phyloP scores from a whole-genome alignment of 208 protist genomes.

The Acanthamoeba lenticulata region DNA sequence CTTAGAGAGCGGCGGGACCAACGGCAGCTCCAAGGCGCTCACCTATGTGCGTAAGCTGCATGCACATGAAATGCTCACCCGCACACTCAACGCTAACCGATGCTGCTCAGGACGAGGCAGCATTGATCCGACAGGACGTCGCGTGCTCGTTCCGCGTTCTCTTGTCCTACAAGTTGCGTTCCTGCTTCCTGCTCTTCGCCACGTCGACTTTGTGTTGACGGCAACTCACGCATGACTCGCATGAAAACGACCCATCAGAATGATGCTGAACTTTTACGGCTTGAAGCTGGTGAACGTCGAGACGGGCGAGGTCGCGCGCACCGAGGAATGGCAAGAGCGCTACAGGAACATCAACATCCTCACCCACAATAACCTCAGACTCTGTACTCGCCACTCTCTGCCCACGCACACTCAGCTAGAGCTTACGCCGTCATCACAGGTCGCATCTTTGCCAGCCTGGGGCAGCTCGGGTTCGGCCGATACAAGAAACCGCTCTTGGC shows the following conservation, averaged over 20 bases:
- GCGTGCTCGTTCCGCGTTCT: background rate
- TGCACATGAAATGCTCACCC: background rate
- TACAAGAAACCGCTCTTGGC: conserved; percentile 19
- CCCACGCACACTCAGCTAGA: too few relatives aligned
- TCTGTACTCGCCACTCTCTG: background rate
- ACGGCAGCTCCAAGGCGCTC: background rate
- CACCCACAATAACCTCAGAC: conserved; percentile 46
- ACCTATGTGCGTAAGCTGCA: background rate
- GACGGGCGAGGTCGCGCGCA: conserved; percentile 4
- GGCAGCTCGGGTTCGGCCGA: conserved; percentile 12
- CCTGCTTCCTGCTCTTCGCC: background rate
- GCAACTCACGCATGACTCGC: background rate
- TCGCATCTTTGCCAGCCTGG: background rate
- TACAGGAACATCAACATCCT: conserved; percentile 19
- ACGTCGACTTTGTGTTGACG: background rate
- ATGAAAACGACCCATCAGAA: background rate
- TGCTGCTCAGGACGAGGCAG: conserved; percentile 11
- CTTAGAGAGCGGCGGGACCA: conserved; percentile 22
- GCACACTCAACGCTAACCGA: background rate
- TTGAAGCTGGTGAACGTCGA: background rate
- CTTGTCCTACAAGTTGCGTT: conserved; percentile 21
- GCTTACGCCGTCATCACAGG: background rate
- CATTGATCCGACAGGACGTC: background rate
- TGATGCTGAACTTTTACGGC: conserved; percentile 60
- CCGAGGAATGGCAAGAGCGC: conserved; percentile 37